A percentile compares a stretch with the other conserved stretches of the same genome.
Conservation (phyloP, 805 yeast genomes). For the Sugiyamaella valdiviana region DNA sequence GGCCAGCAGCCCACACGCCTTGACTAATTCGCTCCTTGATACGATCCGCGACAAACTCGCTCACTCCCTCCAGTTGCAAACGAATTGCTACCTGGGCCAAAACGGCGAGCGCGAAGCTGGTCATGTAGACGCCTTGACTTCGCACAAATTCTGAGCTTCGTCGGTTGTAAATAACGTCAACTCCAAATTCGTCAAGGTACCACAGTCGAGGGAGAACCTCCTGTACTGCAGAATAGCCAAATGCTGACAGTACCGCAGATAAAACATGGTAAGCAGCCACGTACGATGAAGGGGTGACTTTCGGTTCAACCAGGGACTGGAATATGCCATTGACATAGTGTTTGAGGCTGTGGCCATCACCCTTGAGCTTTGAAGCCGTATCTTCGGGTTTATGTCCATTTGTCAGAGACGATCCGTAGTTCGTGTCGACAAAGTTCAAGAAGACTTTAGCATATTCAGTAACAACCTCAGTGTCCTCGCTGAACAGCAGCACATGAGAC, state of each 20-base stretch:
- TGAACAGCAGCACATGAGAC: conserved; percentile 26
- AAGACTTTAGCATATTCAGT: conserved; percentile 23
- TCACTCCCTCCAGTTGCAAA: conserved; percentile 1
- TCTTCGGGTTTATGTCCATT: neutral
- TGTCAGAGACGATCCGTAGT: neutral
- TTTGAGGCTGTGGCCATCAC: neutral
- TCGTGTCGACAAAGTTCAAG: conserved; percentile 16
- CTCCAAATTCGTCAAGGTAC: conserved; percentile 11
- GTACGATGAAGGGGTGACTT: neutral
- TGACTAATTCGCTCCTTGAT: conserved; percentile 5
- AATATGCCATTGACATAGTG: neutral
- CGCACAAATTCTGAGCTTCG: conserved; percentile 1
- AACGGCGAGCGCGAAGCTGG: conserved; percentile 4
- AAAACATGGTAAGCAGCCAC: conserved; percentile 10
- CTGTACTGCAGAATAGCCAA: conserved; percentile 12
- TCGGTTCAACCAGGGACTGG: neutral
- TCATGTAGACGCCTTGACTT: conserved; percentile 10
- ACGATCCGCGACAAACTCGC: neutral
- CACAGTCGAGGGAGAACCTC: conserved; percentile 14
- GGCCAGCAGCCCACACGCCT: conserved; percentile 9
- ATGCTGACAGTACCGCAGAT: conserved; percentile 3
- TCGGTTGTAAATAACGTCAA: conserved; percentile 1
- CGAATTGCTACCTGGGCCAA: conserved; percentile 3
- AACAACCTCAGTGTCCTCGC: conserved; percentile 20
- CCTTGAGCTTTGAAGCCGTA: neutral